These are phyloP conservation scores for Naganishia randhawae DNA, from an alignment of 768 basidiomycete species.

Conservation along the genomic window DNA sequence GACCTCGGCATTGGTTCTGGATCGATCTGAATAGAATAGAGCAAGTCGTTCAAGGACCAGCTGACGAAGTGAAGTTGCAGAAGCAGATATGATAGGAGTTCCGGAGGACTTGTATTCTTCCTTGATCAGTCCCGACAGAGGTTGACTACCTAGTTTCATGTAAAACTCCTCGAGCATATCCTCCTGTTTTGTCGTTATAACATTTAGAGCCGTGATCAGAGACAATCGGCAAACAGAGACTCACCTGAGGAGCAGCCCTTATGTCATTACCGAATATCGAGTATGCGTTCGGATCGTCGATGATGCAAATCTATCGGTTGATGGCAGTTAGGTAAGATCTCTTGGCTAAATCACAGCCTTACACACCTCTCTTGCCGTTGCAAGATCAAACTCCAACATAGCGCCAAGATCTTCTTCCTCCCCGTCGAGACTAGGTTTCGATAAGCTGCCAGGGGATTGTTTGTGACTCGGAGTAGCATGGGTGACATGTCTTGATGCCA, in stretches of 20 bases:
- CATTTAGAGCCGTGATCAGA: slow-evolving; percentile 6
- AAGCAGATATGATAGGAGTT: slow-evolving; percentile 27
- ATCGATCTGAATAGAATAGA: slow-evolving; percentile 83
- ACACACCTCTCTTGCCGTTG: slow-evolving; percentile 57
- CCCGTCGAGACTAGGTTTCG: slow-evolving; percentile 31
- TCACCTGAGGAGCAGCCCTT: slow-evolving; percentile 53
- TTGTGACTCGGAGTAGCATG: neutral
- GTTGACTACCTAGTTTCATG: slow-evolving; percentile 65
- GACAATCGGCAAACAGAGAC: neutral
- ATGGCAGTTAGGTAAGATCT: slow-evolving; percentile 38
- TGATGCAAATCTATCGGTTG: slow-evolving; percentile 59
- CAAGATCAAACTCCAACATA: slow-evolving; percentile 62
- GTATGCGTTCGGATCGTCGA: slow-evolving; percentile 77
- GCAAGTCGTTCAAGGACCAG: slow-evolving; percentile 70
- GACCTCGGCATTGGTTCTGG: slow-evolving; percentile 42
- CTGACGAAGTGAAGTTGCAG: slow-evolving; percentile 36
- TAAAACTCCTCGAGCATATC: slow-evolving; percentile 90
- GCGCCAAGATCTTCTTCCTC: slow-evolving; percentile 74
- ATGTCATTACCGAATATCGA: slow-evolving; percentile 73
- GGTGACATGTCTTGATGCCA: slow-evolving; percentile 53
- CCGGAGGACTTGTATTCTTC: slow-evolving; percentile 62
- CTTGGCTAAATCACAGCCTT: neutral
- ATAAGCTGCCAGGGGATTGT: slow-evolving; percentile 40
- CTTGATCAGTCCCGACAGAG: slow-evolving; percentile 67
- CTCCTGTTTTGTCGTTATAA: slow-evolving; percentile 63